Evolutionary conservation across 306 rosid species (phyloP), one percentile per base, ranked within the genome.

Genomic region (Cicer chorassanicum): DNA sequence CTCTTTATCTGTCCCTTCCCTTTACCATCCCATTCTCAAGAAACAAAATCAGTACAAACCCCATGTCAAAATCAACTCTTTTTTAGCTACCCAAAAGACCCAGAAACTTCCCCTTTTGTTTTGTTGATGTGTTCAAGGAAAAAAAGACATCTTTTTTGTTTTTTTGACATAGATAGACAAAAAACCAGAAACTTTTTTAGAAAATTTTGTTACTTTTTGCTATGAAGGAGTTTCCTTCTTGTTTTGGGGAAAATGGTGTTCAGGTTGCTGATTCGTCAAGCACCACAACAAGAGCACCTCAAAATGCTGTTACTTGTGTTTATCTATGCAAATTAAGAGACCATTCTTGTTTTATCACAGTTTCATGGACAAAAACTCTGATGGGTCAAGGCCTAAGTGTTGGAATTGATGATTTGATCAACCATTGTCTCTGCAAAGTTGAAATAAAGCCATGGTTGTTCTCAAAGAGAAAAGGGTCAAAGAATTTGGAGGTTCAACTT

Each of bases 221-320:
- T 29, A 95, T 95, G 99, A 92, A 87, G 87, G 99, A 95, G 55
- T 92, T 95, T 78, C 96, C 96, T 69, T 92, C 99, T 83, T 95
- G 98, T 81, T 92, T 95, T 76, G 99, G 98, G 45, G 99, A 95
- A 87, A 95, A 85, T 82, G 98, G 97, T 44, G 90, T 95, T 44
- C 93, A 92, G 85, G 86, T 95, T 71, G 90, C 86, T 1, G 96
- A 95, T 85, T 60, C 66, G 3, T 85, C 97, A 40, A 80, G 83
- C 4, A 3, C 36, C 4, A 24, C 86, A 15, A 73, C 84, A 76
- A 92, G 83, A 85, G 72, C 81, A 19, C 86, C 93, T 34, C 96
- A 88, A 70, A 95, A 90, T 81, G 81, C 78, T 51, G 93, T 90
- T 9, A 83, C 98, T 41, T 95, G 93, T 75, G 87, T 92, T 29